These are phyloP conservation scores for Cladosporium sp. DNA, from an alignment of 2,329 filamentous ascomycete species.

Conservation along the genomic window DNA sequence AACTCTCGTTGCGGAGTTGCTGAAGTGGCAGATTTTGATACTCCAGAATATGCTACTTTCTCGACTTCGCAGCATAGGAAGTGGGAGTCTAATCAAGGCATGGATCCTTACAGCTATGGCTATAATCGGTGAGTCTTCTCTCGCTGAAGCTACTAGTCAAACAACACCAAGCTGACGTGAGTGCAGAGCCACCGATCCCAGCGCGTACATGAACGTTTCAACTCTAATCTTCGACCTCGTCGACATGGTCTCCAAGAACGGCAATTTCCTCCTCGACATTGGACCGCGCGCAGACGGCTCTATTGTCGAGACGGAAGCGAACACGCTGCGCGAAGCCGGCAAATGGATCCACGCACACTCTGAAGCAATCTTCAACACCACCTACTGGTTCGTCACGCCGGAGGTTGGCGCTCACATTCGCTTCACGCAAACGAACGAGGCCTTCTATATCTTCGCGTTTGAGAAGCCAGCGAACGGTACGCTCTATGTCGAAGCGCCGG, in stretches of 20 bases:
- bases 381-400: constrained; percentile 53
- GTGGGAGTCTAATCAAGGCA: constrained; percentile 61
- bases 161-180: not conserved
- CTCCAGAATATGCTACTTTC: constrained; percentile 58
- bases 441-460: constrained; percentile 55
- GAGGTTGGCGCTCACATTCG: constrained; percentile 48
- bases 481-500: constrained; percentile 44
- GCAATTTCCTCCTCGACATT: constrained; percentile 35
- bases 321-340: constrained; percentile 54
- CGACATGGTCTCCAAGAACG: constrained; percentile 42
- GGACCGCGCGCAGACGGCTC: constrained; percentile 26
- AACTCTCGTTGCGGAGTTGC: constrained; percentile 59
- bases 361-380: constrained; percentile 60
- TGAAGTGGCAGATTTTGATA: constrained; percentile 56
- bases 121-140: constrained; percentile 47
- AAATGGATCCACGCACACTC: constrained; percentile 55
- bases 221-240: constrained; percentile 30
- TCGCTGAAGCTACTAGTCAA: not conserved
- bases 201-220: constrained; percentile 27
- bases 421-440: constrained; percentile 54
- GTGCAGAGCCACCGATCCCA: not conserved
- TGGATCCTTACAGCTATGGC: constrained; percentile 62
- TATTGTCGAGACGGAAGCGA: constrained; percentile 51
- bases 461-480: constrained; percentile 43
- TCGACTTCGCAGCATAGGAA: constrained; percentile 54